Base-by-base conservation (phyloP, 352 stramenopile species). In the Phytophthora brassicae region DNA sequence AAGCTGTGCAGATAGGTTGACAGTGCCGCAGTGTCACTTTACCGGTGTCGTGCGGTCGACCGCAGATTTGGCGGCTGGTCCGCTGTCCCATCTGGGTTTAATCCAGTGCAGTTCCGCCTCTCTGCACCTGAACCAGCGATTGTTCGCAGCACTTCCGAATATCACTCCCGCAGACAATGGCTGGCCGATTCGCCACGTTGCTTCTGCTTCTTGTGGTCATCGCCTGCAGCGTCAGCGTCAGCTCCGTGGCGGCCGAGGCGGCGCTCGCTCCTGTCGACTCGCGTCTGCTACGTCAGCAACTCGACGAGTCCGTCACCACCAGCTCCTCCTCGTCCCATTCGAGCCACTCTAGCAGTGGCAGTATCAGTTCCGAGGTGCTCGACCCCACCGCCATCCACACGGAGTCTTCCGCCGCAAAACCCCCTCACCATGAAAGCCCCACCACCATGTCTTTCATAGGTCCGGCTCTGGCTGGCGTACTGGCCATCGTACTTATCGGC, bases 401-500 rank as follows among this genome's bases (percentile, higher is more conserved):
- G 1, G 66, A 57, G 16, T 31, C 41, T 3, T 61, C 54, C 2
- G 51, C 66, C 11, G 56, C 43, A 11, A 28, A 56, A 14, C 56
- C 39, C 17, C 41, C 28, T 0, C 24, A 53, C 3, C 43, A 70
- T 38, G 20, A 74, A 11, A 58, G 51, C 2, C 70, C 70, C 4
- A 59, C 56, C 17, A 42, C 53, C 22, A 73, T 72, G 60, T 68
- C 64, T 45, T 84, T 85, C 53, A 56, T 72, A 3, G 78, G 78
- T 1, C 78, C 78, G 16, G 56, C 80, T 1, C 39, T 77, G 28
- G 73, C 70, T 23, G 78, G 78, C 19, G 73, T 75, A 23, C 44
- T 88, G 23, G 75, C 75, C 41, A 81, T 88, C 22, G 55, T 85
- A 31, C 71, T 88, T 38, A 84, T 88, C 49, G 78, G 78, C 24